Conservation (phyloP, 2,329 filamentous ascomycete species). For the Pezicula neosporulosa region DNA sequence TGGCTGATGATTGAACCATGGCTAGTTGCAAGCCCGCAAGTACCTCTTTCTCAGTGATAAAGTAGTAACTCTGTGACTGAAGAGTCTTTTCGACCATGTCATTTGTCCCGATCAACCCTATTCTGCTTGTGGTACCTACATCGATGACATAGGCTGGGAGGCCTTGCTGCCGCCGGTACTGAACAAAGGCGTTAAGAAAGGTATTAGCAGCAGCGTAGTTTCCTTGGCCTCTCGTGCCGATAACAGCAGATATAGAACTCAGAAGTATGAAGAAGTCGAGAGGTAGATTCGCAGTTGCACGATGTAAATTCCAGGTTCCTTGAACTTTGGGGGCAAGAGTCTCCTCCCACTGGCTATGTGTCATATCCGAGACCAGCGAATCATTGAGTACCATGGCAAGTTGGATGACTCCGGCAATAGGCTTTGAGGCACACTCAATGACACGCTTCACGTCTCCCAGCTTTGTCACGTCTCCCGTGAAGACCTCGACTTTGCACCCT, state of each 20-base stretch:
- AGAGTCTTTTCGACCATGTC: not conserved
- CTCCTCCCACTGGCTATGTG: slow-evolving; percentile 30
- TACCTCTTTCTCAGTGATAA: slow-evolving; percentile 2
- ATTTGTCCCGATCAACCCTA: slow-evolving; percentile 43
- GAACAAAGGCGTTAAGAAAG: slow-evolving; percentile 17
- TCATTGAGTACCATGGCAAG: slow-evolving; percentile 27
- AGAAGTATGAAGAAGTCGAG: slow-evolving; percentile 41
- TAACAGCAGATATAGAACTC: slow-evolving; percentile 28
- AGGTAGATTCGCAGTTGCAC: slow-evolving; percentile 5
- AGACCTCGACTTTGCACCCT: slow-evolving; percentile 11
- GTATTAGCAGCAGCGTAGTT: slow-evolving; percentile 26
- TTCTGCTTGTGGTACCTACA: slow-evolving; percentile 15
- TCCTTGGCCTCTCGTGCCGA: slow-evolving; percentile 8
- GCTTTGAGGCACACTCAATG: not conserved
- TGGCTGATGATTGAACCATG: not conserved
- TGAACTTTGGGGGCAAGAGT: slow-evolving; percentile 32
- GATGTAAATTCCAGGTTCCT: slow-evolving; percentile 19
- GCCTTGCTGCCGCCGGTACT: slow-evolving; percentile 14
- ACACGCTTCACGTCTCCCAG: slow-evolving; percentile 5
- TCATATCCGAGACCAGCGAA: slow-evolving; percentile 32
- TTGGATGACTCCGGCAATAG: slow-evolving; percentile 22
- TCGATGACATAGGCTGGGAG: slow-evolving; percentile 18
- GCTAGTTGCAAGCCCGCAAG: slow-evolving; percentile 6
- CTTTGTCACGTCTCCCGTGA: slow-evolving; percentile 10
- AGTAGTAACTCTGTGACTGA: not conserved